These are phyloP conservation scores for Thymus quinquecostatus DNA, from an alignment of 257 asterid species.

Conservation along the genomic window DNA sequence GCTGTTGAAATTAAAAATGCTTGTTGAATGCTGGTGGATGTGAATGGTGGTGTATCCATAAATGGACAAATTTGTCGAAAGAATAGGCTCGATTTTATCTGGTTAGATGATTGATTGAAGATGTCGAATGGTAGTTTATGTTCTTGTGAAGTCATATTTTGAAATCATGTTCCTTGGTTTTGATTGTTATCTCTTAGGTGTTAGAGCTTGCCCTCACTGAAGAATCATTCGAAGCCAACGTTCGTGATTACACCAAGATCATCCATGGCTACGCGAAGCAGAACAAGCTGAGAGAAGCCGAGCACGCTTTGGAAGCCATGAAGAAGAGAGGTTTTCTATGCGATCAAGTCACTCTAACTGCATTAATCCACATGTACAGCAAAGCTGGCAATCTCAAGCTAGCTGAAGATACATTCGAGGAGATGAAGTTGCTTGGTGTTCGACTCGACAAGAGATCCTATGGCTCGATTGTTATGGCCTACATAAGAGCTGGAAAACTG, in stretches of 20 bases:
- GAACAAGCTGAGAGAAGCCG: slow-evolving; percentile 66
- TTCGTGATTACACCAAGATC: slow-evolving; percentile 85
- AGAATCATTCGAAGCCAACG: slow-evolving; percentile 80
- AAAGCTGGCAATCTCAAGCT: slow-evolving; percentile 72
- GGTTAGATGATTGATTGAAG: not conserved
- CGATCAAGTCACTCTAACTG: slow-evolving; percentile 82
- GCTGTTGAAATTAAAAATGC: not conserved
- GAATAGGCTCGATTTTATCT: no score
- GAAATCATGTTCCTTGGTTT: slow-evolving; percentile 5
- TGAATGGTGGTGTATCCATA: not conserved
- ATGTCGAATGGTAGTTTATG: not conserved
- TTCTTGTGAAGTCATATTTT: slow-evolving; percentile 4
- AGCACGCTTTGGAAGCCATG: slow-evolving; percentile 59
- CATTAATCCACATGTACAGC: slow-evolving; percentile 88
- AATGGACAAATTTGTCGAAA: no score
- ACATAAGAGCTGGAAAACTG: slow-evolving; percentile 70
- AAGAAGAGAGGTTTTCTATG: slow-evolving; percentile 63
- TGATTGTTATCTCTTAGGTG: slow-evolving; percentile 48
- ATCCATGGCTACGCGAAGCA: slow-evolving; percentile 67
- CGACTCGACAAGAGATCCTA: slow-evolving; percentile 77
- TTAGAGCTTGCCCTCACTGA: slow-evolving; percentile 63
- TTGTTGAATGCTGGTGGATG: slow-evolving; percentile 23
- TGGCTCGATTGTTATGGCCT: slow-evolving; percentile 93
- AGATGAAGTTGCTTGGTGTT: slow-evolving; percentile 80
- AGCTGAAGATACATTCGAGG: slow-evolving; percentile 70